Conservation (phyloP, 1,139 yeast species). For the Nakaseomyces glabratus region DNA sequence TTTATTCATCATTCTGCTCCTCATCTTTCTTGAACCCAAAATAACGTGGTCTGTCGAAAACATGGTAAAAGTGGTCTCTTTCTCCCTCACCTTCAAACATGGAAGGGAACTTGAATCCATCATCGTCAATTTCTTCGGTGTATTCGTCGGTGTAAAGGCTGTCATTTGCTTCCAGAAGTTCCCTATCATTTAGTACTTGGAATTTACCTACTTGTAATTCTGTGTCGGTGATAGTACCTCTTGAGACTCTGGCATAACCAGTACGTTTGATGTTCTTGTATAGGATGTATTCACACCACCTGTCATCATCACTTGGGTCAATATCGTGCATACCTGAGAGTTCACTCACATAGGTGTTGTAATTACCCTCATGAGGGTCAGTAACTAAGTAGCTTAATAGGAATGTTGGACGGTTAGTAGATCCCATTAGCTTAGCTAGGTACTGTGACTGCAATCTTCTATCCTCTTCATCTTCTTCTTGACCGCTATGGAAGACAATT, state of each 20-base stretch:
- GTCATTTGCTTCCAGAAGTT: conserved; percentile 34
- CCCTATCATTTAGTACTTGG: conserved; percentile 45
- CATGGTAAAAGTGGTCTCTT: conserved; percentile 89
- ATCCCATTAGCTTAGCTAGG: conserved; percentile 71
- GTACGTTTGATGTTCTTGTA: conserved; percentile 80
- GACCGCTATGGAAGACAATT: conserved; percentile 96
- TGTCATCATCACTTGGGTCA: conserved; percentile 88
- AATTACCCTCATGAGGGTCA: conserved; percentile 77
- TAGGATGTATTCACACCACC: conserved; percentile 96
- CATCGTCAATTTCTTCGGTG: conserved; percentile 43
- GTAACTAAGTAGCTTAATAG: conserved; percentile 86
- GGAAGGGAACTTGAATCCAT: conserved; percentile 68
- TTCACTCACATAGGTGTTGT: conserved; percentile 81
- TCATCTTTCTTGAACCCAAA: conserved; percentile 32
- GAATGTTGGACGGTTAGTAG: conserved; percentile 66
- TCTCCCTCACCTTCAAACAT: conserved; percentile 87
- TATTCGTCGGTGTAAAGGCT: conserved; percentile 48
- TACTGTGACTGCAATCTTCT: conserved; percentile 78
- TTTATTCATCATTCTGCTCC: no score
- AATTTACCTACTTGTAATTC: conserved; percentile 94
- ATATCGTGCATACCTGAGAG: conserved; percentile 84
- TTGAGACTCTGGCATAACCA: conserved; percentile 88
- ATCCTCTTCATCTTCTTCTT: conserved; percentile 94
- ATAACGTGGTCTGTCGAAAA: conserved; percentile 79
- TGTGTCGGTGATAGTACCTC: conserved; percentile 93